These are phyloP conservation scores for Earliella scabrosa DNA, from an alignment of 1,284 basidiomycete species.

Conservation along the genomic window DNA sequence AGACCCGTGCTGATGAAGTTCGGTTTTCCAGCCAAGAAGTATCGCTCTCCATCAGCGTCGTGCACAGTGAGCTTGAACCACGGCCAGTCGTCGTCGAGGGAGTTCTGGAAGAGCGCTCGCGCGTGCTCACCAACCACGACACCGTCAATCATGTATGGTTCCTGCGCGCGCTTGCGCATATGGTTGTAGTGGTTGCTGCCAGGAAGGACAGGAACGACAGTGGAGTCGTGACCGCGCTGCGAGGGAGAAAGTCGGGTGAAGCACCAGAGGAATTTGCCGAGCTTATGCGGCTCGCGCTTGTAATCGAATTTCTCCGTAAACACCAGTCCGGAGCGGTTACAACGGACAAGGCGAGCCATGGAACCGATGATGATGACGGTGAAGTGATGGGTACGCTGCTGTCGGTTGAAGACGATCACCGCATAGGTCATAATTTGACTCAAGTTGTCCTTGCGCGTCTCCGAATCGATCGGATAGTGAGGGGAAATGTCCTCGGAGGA, in stretches of 20 bases:
- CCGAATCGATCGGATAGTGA: background rate
- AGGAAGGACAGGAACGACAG: background rate
- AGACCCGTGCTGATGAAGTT: too few species aligned
- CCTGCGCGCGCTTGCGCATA: background rate
- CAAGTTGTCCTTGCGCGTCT: background rate
- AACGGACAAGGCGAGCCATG: background rate
- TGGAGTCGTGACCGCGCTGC: background rate
- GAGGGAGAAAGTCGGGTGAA: background rate
- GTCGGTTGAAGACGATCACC: background rate
- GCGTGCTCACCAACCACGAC: background rate
- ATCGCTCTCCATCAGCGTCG: background rate
- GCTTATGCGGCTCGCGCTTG: background rate
- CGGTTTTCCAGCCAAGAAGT: too few species aligned
- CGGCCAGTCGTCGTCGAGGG: background rate
- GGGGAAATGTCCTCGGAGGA: background rate
- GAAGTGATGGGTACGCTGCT: constrained; percentile 4
- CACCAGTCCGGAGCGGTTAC: background rate
- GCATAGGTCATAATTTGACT: background rate
- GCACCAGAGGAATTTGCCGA: background rate
- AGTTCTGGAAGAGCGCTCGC: background rate
- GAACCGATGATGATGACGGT: constrained; percentile 2
- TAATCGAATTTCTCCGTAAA: constrained; percentile 1
- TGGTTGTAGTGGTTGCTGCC: background rate
- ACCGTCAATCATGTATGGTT: background rate
- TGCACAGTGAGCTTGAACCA: background rate